phyloP scores from a whole-genome alignment of 202 grass and related monocot genomes.

The Bolboschoenoplectus hybrid region DNA sequence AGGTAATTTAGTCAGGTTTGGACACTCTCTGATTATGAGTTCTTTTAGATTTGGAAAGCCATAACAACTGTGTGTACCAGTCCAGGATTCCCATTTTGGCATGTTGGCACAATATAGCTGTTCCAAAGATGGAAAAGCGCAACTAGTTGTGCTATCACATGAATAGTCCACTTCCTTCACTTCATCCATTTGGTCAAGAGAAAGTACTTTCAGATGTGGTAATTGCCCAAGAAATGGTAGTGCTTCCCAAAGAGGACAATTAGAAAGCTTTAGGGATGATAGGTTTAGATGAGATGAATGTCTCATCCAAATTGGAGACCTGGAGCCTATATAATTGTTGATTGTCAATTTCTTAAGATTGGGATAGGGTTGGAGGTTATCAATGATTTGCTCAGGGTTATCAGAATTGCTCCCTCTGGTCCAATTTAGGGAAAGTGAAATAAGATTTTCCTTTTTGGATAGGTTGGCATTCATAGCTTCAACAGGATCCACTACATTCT shows the following conservation, averaged over 20 bases:
- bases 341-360: constrained; percentile 47
- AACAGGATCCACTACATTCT: constrained; percentile 40
- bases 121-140: constrained; percentile 46
- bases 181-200: constrained; percentile 40
- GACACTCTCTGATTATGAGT: constrained; percentile 44
- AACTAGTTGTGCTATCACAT: constrained; percentile 30
- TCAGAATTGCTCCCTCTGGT: neutral
- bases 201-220: constrained; percentile 29
- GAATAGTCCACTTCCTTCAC: constrained; percentile 40
- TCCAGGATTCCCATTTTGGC: constrained; percentile 46
- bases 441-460: constrained; percentile 35
- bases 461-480: constrained; percentile 47
- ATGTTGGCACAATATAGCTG: constrained; percentile 41
- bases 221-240: constrained; percentile 55
- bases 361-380: constrained; percentile 42
- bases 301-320: constrained; percentile 44
- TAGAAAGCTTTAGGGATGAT: constrained; percentile 33
- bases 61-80: neutral
- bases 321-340: constrained; percentile 40
- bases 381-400: constrained; percentile 33
- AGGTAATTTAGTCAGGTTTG: constrained; percentile 45
- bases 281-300: neutral
- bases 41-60: constrained; percentile 42
- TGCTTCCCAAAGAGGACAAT: constrained; percentile 42
- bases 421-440: constrained; percentile 48